A percentile compares a stretch with the other conserved stretches of the same genome.
These are phyloP conservation scores for Taiozyma sp. DNA, from an alignment of 1,139 yeast species.

Conservation along the genomic window DNA sequence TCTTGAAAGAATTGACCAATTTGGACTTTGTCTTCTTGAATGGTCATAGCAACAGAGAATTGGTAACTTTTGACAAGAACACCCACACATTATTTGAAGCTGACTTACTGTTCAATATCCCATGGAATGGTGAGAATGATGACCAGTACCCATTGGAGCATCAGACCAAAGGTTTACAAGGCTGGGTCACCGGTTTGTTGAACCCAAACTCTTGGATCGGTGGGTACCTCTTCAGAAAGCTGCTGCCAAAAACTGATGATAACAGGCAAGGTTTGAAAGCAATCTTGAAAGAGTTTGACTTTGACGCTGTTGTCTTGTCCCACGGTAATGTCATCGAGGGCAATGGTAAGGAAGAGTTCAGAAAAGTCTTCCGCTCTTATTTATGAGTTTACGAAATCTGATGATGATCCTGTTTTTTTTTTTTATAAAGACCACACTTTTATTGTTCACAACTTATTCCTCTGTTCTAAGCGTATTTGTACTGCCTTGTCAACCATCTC, in stretches of 20 bases:
- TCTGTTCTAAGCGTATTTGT: neutral
- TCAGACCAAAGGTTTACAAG: constrained; percentile 40
- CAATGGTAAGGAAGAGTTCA: constrained; percentile 33
- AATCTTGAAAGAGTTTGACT: constrained; percentile 38
- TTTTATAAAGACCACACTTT: neutral
- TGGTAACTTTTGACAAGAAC: constrained; percentile 43
- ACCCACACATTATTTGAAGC: constrained; percentile 49
- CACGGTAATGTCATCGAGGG: constrained; percentile 54
- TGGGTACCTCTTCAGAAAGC: constrained; percentile 30
- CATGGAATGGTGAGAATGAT: constrained; percentile 26
- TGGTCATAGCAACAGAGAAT: constrained; percentile 49
- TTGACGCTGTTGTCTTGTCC: constrained; percentile 47
- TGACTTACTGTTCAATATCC: constrained; percentile 51
- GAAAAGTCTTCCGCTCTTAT: constrained; percentile 10
- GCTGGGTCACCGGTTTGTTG: constrained; percentile 31
- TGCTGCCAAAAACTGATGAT: constrained; percentile 15
- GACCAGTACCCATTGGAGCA: constrained; percentile 42
- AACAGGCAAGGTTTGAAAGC: constrained; percentile 30
- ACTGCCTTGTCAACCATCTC: neutral
- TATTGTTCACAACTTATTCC: neutral
- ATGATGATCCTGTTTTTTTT: neutral
- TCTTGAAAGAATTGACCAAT: constrained; percentile 25
- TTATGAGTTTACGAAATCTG: constrained; percentile 1
- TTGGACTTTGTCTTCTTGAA: constrained; percentile 56
- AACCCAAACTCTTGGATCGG: constrained; percentile 38